Evolutionary conservation across 2,329 filamentous ascomycete species (phyloP).

Genomic region (Paraconiothyrium brasiliense): DNA sequence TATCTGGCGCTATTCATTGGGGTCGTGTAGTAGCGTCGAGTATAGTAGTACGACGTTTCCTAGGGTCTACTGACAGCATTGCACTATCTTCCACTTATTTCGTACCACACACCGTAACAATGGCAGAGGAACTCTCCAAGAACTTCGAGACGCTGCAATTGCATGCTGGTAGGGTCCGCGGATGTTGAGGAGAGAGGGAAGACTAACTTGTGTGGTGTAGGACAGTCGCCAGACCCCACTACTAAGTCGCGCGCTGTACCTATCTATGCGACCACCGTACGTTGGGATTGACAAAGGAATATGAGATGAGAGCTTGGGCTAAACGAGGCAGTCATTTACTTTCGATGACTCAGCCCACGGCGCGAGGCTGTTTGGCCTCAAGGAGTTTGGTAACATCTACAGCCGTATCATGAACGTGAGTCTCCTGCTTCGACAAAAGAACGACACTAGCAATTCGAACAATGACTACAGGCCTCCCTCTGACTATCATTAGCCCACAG

Average conservation of each 20-base stretch:
- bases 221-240: slow-evolving; percentile 77
- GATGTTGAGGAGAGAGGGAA: neutral
- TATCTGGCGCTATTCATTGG: slow-evolving; percentile 1
- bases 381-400: slow-evolving; percentile 98
- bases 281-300: slow-evolving; percentile 23
- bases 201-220: slow-evolving; percentile 56
- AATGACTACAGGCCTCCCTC: neutral
- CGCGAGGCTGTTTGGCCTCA: slow-evolving; percentile 92
- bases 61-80: neutral
- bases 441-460: neutral
- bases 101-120: slow-evolving; percentile 17
- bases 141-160: slow-evolving; percentile 63
- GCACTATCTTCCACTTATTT: neutral
- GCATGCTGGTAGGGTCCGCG: slow-evolving; percentile 55
- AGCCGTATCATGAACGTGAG: slow-evolving; percentile 92
- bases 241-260: slow-evolving; percentile 92
- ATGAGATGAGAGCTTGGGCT: slow-evolving; percentile 15
- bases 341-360: slow-evolving; percentile 98
- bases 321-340: slow-evolving; percentile 72
- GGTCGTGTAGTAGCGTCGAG: neutral
- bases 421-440: slow-evolving; percentile 19
- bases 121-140: slow-evolving; percentile 53
- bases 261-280: slow-evolving; percentile 89
- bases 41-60: neutral
- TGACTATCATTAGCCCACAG: slow-evolving; percentile 71